Evolutionary conservation across 2,329 filamentous ascomycete species (phyloP), one percentile per base, ranked within the genome.

Genomic region (Erysiphe pulchra): DNA sequence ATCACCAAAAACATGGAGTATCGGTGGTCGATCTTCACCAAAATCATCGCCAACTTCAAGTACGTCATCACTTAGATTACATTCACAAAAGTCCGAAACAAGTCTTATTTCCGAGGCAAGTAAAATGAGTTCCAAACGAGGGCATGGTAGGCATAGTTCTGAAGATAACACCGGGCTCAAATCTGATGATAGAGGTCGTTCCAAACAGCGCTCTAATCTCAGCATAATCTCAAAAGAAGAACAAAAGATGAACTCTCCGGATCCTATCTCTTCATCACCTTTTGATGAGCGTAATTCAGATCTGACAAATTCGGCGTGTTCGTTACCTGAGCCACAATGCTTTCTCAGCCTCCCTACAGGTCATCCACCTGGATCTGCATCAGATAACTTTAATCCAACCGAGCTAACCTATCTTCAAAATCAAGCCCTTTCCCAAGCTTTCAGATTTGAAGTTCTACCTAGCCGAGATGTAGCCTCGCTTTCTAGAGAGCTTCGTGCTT

Each of bases 401-500:
- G 74, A 79, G 46, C 56, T 73, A 13, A 58, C 58, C 10, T 60
- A 62, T 4, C 59, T 80, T 18, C 67, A 72, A 47, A 68, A 65
- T 50, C 75, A 79, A 54, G 75, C 76, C 1, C 60, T 73, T 34
- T 69, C 71, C 30, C 75, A 79, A 55, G 71, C 70, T 0, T 64
- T 69, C 34, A 65, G 71, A 30, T 80, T 80, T 49, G 73, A 79
- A 57, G 67, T 80, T n/a, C 64, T 80, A 18, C 64, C 62, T 42
- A 65, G 66, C 45, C 68, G 70, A 24, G 73, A 80, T 50, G 75
- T 80, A 13, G 74, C 78, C 44, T 62, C 64, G 16, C 65, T 84
- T 5, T 80, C 78, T 14, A 71, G 70, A 59, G 81, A 86, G 62
- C 74, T 85, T 46, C 73, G 76, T 44, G 73, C 70, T 47, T 66